These are phyloP conservation scores for Pneumocystis sp. DNA, from an alignment of 1,139 yeast species.

Conservation along the genomic window DNA sequence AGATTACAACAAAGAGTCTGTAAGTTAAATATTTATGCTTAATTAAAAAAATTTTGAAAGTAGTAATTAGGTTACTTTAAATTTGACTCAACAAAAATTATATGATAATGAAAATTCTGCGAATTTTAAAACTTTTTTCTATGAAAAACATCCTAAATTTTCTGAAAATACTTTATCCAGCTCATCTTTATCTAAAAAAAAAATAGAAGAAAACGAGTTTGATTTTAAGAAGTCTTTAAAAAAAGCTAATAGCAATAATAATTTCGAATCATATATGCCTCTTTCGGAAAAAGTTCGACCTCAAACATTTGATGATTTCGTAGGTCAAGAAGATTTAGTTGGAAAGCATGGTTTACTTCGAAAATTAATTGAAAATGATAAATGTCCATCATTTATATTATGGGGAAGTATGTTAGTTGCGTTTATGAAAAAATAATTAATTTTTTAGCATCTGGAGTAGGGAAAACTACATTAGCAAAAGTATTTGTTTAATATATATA, in stretches of 20 bases:
- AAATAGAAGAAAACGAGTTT: background rate
- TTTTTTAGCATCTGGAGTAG: conserved; percentile 27
- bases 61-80: background rate
- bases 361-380: conserved; percentile 44
- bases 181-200: background rate
- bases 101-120: background rate
- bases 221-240: background rate
- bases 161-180: background rate
- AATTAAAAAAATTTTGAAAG: background rate
- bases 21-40: background rate
- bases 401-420: conserved; percentile 67
- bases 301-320: conserved; percentile 50
- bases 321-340: conserved; percentile 73
- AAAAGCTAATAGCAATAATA: conserved; percentile 1
- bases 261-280: conserved; percentile 29
- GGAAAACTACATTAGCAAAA: conserved; percentile 67
- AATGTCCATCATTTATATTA: conserved; percentile 61
- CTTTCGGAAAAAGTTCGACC: conserved; percentile 82
- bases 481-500: conserved; percentile 15
- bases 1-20: background rate
- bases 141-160: background rate
- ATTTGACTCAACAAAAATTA: background rate
- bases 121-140: background rate
- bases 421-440: conserved; percentile 33
- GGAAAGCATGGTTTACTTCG: conserved; percentile 60